Evolutionary conservation across 192 early-diverging fungal genomes (phyloP), one percentile per base, ranked within the genome.

Genomic region (Phycomyces blakesleeanus): DNA sequence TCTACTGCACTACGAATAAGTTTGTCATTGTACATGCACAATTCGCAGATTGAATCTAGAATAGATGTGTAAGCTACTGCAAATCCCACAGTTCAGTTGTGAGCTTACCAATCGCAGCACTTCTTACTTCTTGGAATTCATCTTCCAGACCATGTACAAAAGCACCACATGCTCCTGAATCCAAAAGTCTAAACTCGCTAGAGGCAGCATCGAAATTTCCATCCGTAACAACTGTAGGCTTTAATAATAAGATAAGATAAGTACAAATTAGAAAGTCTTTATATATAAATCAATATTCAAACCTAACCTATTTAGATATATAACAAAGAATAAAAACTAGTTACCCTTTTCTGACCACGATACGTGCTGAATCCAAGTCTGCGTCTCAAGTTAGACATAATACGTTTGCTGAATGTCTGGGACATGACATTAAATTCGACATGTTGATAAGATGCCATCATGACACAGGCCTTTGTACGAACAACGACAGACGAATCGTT

Each of bases 111-210:
- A 97, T 92, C 10, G 94, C 82, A 6, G 93, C 90, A 55, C 85
- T 83, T 49, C 95, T 78, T 37, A 98, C 95, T 22, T 87, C 86
- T 55, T 89, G 85, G 75, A 86, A 95, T 77, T 98, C 93, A 76
- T 98, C 97, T 66, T 98, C 97, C 34, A 96, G 79, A 2, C 93
- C 95, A 71, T 95, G 94, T 14, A 98, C 87, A 83, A 98, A 98
- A 0, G 92, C 92, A 7, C 97, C 97, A 61, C 86, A 93, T 3
- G 91, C 89, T 27, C 90, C 87, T 0, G 91, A 87, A 58, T 93
- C 92, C 39, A 92, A 65, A 21, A 93, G 63, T 44, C 77, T 73
- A 64, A 89, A 80, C 38, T 89, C 84, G 22, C 87, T 78, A 10
- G 86, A 81, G 26, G 85, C 80, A 0, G 86, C 89, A 63, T 89